These are phyloP conservation scores for Leishmania braziliensis DNA, from an alignment of 208 protist species.

Conservation along the genomic window DNA sequence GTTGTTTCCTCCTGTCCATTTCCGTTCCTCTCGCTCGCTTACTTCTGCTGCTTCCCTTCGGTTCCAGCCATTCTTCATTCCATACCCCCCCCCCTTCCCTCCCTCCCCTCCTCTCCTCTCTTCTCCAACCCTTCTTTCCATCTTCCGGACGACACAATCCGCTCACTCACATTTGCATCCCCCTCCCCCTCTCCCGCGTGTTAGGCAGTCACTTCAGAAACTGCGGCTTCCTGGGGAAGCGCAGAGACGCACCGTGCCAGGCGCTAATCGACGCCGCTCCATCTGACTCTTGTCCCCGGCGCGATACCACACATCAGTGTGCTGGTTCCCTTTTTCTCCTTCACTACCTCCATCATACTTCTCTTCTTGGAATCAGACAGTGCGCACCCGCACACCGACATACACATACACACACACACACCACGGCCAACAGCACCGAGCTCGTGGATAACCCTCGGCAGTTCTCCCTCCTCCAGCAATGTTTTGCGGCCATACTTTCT, in stretches of 20 bases:
- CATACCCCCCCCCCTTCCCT: not conserved
- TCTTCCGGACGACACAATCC: not conserved
- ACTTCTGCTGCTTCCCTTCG: conserved; percentile 5
- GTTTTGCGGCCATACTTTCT: conserved; percentile 48
- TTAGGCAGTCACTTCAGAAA: not conserved
- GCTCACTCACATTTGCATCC: not conserved
- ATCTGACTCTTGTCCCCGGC: not conserved
- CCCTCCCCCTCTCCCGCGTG: not conserved
- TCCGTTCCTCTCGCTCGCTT: conserved; percentile 1
- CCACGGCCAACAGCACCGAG: not conserved
- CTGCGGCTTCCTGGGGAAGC: not conserved
- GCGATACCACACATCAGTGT: not conserved
- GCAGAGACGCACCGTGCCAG: not conserved
- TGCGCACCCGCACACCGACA: not conserved
- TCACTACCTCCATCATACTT: not conserved
- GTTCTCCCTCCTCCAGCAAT: conserved; percentile 3
- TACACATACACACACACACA: not conserved
- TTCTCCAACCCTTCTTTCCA: not conserved
- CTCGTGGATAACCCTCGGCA: not conserved
- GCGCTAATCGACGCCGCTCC: not conserved
- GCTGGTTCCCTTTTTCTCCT: not conserved
- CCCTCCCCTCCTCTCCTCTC: not conserved
- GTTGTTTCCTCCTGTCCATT: not conserved
- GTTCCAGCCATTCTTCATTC: not conserved
- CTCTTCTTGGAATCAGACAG: not conserved